Conservation (phyloP, 768 basidiomycete genomes). For the Russula griseocarnosa region DNA sequence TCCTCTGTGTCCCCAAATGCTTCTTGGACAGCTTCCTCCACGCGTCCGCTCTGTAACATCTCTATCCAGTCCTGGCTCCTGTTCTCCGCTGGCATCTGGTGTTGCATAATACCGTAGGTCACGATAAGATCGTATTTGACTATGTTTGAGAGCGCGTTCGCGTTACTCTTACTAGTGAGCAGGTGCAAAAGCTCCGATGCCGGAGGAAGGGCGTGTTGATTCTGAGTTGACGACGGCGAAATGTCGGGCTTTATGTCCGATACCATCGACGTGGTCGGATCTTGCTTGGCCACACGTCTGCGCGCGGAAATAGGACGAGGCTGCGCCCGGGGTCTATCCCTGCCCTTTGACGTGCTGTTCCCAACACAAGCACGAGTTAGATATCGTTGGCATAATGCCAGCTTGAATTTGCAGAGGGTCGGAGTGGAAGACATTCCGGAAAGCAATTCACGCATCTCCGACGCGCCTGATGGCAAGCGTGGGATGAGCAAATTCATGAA, state of each 20-base stretch:
- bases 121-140: conserved; percentile 33
- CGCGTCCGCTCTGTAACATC: conserved; percentile 25
- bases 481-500: conserved; percentile 34
- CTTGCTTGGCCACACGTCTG: conserved; percentile 14
- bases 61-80: conserved; percentile 24
- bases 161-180: conserved; percentile 13
- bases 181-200: conserved; percentile 27
- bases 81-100: conserved; percentile 16
- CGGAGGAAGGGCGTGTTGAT: conserved; percentile 19
- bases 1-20: conserved; percentile 20
- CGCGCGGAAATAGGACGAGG: conserved; percentile 30
- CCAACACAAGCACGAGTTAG: conserved; percentile 24
- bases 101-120: conserved; percentile 32
- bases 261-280: neutral
- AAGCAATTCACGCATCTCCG: conserved; percentile 30
- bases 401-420: conserved; percentile 32
- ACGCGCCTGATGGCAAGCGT: conserved; percentile 30
- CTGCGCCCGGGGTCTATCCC: conserved; percentile 30
- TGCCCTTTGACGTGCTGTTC: conserved; percentile 13
- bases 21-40: conserved; percentile 21
- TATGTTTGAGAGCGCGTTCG: conserved; percentile 5
- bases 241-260: conserved; percentile 5
- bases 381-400: conserved; percentile 33
- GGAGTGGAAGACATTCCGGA: conserved; percentile 31
- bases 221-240: conserved; percentile 2